Base-by-base conservation (phyloP, 768 basidiomycete species). In the Serendipita sp. region DNA sequence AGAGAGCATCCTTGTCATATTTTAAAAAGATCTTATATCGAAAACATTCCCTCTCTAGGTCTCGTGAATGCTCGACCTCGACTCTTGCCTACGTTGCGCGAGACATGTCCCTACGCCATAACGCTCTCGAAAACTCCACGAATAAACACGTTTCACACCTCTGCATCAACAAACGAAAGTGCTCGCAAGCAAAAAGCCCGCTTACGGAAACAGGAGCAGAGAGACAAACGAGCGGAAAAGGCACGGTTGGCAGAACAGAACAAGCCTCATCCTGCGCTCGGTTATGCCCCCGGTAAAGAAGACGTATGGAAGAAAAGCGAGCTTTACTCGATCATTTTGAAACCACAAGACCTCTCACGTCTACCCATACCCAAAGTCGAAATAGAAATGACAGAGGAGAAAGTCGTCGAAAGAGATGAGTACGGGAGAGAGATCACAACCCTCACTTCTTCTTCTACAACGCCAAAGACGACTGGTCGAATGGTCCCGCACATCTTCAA, bases 241-340 rank as follows among this genome's bases (percentile, higher is more conserved):
- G 68, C 64, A 65, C 71, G 72, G 63, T 69, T 68, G 56, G 76
- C 72, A 22, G 73, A 72, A 43, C 75, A 68, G 31, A 77, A 70
- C 61, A 75, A 73, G 50, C 79, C 86, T 16, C 84, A 88, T 67
- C 82, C 87, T 63, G 79, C 94, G 16, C 80, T 92, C 3, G 93
- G 93, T 13, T 82, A 82, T 16, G 77, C 82, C 43, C 75, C 80
- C 3, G 79, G 79, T 64, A 80, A 87, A 61, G 82, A 85, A 62
- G 69, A 75, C 62, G 82, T 82, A 69, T 94, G 91, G 89, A 67
- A 71, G 42, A 74, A 76, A 26, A 82, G 82, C 70, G 79, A 83
- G 72, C 82, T 94, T 50, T 81, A 82, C 44, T 78, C 78, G 66
- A 71, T 81, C 62, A 73, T 89, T 68, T 75, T 90, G 61, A 76